Evolutionary conservation across 345 rosid genomes (phyloP), one percentile per base, ranked within the genome.

Genomic region (Populus simonii): DNA sequence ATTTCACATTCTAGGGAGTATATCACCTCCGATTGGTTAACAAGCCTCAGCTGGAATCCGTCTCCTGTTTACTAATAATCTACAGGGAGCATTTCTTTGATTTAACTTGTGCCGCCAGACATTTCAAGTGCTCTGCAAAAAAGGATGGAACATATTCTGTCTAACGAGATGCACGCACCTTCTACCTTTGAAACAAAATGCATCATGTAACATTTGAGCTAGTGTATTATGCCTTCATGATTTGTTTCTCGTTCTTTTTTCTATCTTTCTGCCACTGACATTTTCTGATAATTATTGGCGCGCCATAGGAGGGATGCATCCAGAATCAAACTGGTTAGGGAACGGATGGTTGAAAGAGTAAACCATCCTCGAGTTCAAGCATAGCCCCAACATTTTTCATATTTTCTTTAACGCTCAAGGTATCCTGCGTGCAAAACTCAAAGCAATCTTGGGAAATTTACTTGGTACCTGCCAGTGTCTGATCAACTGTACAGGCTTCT

Each of bases 321-420:
- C 38, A 38, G 74, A 47, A 45, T 63, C 74, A 57, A 31, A 18
- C 36, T 33, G 36, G 49, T 22, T 71, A 29, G 71, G 57, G 15
- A 67, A 43, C 17, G 76, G 80, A 69, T 61, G 72, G 59, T 20
- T 35, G 57, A 76, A 76, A 36, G 16, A 63, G 79, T 22, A 53
- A 72, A 66, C 22, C 63, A 45, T 69, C 76, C 62, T 74, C 5
- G 22, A 35, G 31, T 74, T 45, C 69, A 41, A 36, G 16, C 25
- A 16, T 8, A 17, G 15, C 66, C 17, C 23, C 15, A 1, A 18
- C 3, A 6, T 43, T n/a, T 39, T 25, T 57, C 1, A 20, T 22
- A 6, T 35, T 53, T 16, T 18, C 35, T 22, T 12, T 9, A 9
- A 47, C 18, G 76, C 1, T 13, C 23, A 4, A 15, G 31, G 31